Percentiles rank a stretch among this genome's conserved stretches.
Conservation (phyloP, 306 rosid genomes). For the Elaeagnus macrophylla region DNA sequence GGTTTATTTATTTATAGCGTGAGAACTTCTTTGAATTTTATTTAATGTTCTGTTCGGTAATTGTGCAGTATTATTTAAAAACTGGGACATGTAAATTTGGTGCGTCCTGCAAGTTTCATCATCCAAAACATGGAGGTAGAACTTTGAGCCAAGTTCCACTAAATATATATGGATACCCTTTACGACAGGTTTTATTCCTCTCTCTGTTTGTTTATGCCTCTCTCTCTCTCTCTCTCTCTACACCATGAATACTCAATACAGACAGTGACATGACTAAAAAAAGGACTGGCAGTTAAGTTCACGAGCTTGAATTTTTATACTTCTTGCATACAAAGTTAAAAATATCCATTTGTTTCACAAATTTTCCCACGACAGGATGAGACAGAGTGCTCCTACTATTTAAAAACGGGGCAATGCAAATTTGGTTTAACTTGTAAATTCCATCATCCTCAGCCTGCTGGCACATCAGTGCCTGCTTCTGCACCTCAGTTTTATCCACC, state of each 20-base stretch:
- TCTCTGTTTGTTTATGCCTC: background rate
- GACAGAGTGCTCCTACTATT: constrained; percentile 94
- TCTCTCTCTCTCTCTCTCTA: background rate
- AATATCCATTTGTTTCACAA: too few species aligned
- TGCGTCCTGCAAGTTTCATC: constrained; percentile 88
- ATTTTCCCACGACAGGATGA: constrained; percentile 45
- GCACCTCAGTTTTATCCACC: constrained; percentile 87
- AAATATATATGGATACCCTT: constrained; percentile 71
- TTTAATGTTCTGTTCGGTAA: constrained; percentile 13
- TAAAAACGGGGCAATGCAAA: constrained; percentile 97
- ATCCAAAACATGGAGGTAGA: constrained; percentile 79
- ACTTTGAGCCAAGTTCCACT: constrained; percentile 67
- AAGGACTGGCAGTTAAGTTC: too few species aligned
- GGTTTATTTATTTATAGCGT: background rate
- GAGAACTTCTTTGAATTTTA: constrained; percentile 3
- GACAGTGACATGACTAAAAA: too few species aligned
- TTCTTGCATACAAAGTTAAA: too few species aligned
- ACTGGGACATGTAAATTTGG: constrained; percentile 90
- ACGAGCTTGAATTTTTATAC: too few species aligned
- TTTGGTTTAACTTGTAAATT: constrained; percentile 91
- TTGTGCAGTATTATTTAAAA: constrained; percentile 70
- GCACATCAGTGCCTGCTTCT: constrained; percentile 55
- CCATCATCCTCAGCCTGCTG: constrained; percentile 83
- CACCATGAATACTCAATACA: background rate
- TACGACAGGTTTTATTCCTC: constrained; percentile 54